Base-by-base conservation (phyloP, 805 yeast genomes). In the Saturnispora zaruensis region DNA sequence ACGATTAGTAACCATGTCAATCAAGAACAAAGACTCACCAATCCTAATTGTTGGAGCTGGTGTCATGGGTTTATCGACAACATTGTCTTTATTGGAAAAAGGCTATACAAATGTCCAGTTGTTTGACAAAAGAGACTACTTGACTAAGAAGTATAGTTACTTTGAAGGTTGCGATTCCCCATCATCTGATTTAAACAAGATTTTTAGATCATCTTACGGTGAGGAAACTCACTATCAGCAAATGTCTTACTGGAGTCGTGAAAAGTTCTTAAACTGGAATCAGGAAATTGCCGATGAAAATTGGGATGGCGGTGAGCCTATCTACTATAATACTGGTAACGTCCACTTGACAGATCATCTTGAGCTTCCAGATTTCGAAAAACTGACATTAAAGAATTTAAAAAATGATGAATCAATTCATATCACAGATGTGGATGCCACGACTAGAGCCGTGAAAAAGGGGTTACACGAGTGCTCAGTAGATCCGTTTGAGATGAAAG, bases 61-160 rank as follows among this genome's bases (percentile, higher is more conserved):
- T 33, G 75, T 72, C n/a, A 74, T 74, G 56, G 81, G 81, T 3
- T 61, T 76, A n/a, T 71, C 78, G 4, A 62, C 73, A 0, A 75
- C 76, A 9, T 46, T 51, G 28, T 52, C 57, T 6, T 38, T 60
- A 33, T 45, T 50, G 2, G 37, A 51, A 23, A 48, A 56, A 24
- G 57, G 61, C 4, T 59, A 51, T 33, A 52, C 43, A n/a, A 51
- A 56, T 40, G 41, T 58, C 13, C 48, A 50, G 18, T 49, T 57
- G 2, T 53, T 54, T 47, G 63, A 59, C 44, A 48, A 58, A 21
- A 34, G 34, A 4, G 53, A 57, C 18, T 51, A 55, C 25, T 46
- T 48, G 23, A 20, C 45, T 6, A 44, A 48, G 24, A 51, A 50
- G 34, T 58, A 58, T 32, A 28, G 30, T 26, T 59, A 58, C 7